Evolutionary conservation across 75 land plant species (phyloP).

Genomic region (Selaginella moellendorffii): DNA sequence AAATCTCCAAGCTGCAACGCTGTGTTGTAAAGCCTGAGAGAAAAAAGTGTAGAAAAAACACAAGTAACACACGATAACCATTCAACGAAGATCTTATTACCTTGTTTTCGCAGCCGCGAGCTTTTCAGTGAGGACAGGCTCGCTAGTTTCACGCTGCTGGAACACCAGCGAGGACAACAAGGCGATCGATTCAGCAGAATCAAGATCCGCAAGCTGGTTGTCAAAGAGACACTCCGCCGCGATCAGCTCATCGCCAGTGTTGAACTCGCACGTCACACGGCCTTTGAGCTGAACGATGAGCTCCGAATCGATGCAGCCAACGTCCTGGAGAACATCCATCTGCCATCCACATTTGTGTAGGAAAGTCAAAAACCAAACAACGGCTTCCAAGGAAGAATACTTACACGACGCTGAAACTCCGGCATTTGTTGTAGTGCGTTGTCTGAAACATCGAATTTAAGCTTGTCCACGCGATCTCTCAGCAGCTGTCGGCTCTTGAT

Average conservation of each 20-base stretch:
- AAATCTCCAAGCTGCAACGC: slow-evolving; percentile 71
- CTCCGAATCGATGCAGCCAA: slow-evolving; percentile 75
- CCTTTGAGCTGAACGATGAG: slow-evolving; percentile 93
- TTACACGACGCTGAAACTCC: slow-evolving; percentile 86
- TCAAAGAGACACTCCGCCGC: slow-evolving; percentile 96
- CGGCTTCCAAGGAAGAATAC: slow-evolving; percentile 1
- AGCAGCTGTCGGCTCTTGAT: slow-evolving; percentile 40
- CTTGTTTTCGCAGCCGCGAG: slow-evolving; percentile 41
- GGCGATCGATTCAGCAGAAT: slow-evolving; percentile 90
- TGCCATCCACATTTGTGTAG: slow-evolving; percentile 32
- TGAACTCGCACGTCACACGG: slow-evolving; percentile 96
- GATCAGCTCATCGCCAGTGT: slow-evolving; percentile 94
- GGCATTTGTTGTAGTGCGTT: slow-evolving; percentile 96
- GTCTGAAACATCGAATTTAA: slow-evolving; percentile 78
- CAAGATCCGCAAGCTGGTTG: slow-evolving; percentile 77
- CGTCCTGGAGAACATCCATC: slow-evolving; percentile 85
- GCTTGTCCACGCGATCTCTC: slow-evolving; percentile 51
- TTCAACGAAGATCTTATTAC: not conserved
- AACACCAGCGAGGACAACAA: slow-evolving; percentile 93
- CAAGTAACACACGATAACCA: too few species aligned
- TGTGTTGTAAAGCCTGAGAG: slow-evolving; percentile 49
- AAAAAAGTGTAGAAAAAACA: not conserved
- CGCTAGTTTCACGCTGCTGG: slow-evolving; percentile 86
- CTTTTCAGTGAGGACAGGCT: slow-evolving; percentile 64
- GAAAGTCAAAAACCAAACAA: not conserved